Base-by-base conservation (phyloP, 2,329 filamentous ascomycete genomes). In the Colletotrichum sp. region DNA sequence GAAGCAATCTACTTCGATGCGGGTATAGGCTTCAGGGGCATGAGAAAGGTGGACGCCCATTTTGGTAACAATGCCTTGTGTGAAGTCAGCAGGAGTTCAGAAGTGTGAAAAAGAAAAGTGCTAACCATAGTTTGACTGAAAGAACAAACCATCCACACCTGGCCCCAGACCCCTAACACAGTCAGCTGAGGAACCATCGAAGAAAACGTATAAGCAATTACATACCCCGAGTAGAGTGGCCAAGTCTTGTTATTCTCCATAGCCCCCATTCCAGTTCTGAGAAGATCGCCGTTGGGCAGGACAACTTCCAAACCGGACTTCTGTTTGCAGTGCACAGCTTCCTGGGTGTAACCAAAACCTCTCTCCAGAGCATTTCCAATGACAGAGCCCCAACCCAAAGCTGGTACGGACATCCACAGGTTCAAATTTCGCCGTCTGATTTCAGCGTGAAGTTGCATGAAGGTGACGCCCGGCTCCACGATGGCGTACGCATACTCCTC, bases 391-490 rank as follows among this genome's bases (percentile, higher is more conserved):
- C 80, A 28, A 81, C 79, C 60, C 80, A 84, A 12, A 85, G 83
- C 0, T 85, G 87, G 77, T 86, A 89, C 7, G 88, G 80, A 1
- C 87, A 84, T 85, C 87, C 87, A 88, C 68, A 85, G 85, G 2
- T 84, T 83, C 6, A 88, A 71, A 14, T 85, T 81, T 84, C 85
- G 65, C 18, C 59, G 26, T 18, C 64, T 68, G 71, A 74, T 74
- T 30, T 81, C 71, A 12, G 81, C 79, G 70, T 86, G 86, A 0
- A 89, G 80, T 64, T 87, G 84, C 26, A 83, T 84, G 73, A 87
- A 89, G 1, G 85, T 86, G 12, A 88, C 87, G 2, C 87, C 87
- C 1, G 83, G 83, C 75, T 88, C 86, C 7, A 88, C 85, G 12
- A 87, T 83, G n/a, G 85, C 84, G 70, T 87, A 88, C 6, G 83